These are phyloP conservation scores for Colletotrichum sublineola DNA, from an alignment of 2,329 filamentous ascomycete genomes.

Conservation along the genomic window DNA sequence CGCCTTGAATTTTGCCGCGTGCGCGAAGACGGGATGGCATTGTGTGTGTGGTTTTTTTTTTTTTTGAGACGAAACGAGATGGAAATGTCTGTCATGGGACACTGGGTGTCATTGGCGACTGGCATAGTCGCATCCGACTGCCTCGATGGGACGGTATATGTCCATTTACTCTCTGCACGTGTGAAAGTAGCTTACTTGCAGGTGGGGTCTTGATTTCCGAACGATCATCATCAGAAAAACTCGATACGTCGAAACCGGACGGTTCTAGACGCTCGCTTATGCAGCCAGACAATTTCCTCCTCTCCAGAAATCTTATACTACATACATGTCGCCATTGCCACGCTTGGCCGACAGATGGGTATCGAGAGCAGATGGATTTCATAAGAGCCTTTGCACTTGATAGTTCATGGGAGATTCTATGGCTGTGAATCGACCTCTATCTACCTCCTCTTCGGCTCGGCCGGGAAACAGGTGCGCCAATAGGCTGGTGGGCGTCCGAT, in stretches of 20 bases:
- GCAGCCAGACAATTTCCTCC: not conserved
- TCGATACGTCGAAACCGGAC: constrained; percentile 7
- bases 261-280: not conserved
- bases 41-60: not conserved
- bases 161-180: constrained; percentile 9
- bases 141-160: constrained; percentile 20
- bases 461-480: not conserved
- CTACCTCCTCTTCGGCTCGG: not conserved
- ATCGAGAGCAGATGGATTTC: not conserved
- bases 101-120: constrained; percentile 18
- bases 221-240: constrained; percentile 14
- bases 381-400: not conserved
- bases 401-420: not conserved
- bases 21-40: constrained; percentile 16
- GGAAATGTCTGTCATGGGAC: constrained; percentile 19
- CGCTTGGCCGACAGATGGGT: not conserved
- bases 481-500: constrained; percentile 5
- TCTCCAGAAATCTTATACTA: not conserved
- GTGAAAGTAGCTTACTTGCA: not conserved
- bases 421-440: not conserved
- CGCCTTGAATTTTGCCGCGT: constrained; percentile 6
- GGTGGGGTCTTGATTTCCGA: constrained; percentile 17
- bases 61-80: constrained; percentile 15
- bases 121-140: constrained; percentile 30
- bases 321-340: constrained; percentile 1